phyloP scores from a whole-genome alignment of 2,329 filamentous ascomycete genomes.

The Arthrinium phaeospermum region DNA sequence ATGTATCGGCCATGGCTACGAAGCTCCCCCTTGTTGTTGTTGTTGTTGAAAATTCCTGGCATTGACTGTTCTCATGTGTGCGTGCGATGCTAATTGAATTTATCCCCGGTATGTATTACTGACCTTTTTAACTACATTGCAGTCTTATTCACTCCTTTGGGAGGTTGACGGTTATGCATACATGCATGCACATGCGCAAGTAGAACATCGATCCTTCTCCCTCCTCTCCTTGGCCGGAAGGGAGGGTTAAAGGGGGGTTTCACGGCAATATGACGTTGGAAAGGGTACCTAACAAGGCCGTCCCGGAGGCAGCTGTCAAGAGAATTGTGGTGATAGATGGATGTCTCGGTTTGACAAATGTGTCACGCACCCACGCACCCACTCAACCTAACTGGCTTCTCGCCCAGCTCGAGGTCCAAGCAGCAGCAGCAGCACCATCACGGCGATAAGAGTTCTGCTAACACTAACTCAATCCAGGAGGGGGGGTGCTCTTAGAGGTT shows the following conservation, averaged over 20 bases:
- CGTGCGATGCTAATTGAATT: neutral
- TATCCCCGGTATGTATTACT: neutral
- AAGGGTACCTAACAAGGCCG: neutral
- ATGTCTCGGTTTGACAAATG: slow-evolving; percentile 16
- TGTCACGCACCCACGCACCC: neutral
- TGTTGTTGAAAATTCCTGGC: neutral
- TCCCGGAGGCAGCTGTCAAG: slow-evolving; percentile 3
- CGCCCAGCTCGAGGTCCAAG: neutral
- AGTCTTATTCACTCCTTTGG: neutral
- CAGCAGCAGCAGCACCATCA: neutral
- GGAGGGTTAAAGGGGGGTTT: neutral
- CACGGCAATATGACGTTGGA: neutral
- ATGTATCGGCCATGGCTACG: neutral
- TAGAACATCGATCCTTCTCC: neutral
- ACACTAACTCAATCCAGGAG: neutral
- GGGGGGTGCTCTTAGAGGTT: neutral
- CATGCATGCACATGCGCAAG: neutral
- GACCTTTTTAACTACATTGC: neutral
- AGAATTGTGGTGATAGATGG: slow-evolving; percentile 1
- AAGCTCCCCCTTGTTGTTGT: neutral
- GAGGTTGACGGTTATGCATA: neutral
- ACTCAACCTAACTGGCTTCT: neutral
- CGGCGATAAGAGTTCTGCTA: neutral
- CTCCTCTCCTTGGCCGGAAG: neutral
- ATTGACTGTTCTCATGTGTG: neutral